Evolutionary conservation across 1,284 basidiomycete species (phyloP).

Genomic region (Stygiomarasmius scandens): DNA sequence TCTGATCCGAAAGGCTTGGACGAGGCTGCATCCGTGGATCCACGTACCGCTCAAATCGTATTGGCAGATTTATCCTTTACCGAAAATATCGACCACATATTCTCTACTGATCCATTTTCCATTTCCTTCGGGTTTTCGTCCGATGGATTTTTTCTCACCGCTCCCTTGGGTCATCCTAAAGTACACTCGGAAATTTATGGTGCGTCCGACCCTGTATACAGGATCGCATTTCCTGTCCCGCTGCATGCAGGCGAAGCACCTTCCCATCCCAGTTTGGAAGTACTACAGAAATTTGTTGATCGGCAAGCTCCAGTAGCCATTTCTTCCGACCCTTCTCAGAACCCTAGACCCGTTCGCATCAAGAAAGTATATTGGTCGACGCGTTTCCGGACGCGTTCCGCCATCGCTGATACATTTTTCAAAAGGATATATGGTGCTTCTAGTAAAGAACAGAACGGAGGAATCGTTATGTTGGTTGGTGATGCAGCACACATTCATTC

Average conservation of each 20-base stretch:
- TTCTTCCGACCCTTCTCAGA: slow-evolving; percentile 32
- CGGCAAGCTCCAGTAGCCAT: slow-evolving; percentile 29
- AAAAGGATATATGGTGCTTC: slow-evolving; percentile 22
- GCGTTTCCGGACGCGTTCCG: slow-evolving; percentile 37
- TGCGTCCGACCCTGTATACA: slow-evolving; percentile 22
- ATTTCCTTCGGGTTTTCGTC: slow-evolving; percentile 18
- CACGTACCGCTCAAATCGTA: slow-evolving; percentile 30
- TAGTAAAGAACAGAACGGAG: slow-evolving; percentile 16
- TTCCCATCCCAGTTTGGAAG: slow-evolving; percentile 30
- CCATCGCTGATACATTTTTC: slow-evolving; percentile 38
- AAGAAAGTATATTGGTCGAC: slow-evolving; percentile 37
- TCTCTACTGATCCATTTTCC: background rate
- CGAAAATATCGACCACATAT: background rate
- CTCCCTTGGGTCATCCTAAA: slow-evolving; percentile 25
- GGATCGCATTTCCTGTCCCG: slow-evolving; percentile 33
- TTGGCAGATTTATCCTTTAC: slow-evolving; percentile 39
- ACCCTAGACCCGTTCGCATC: slow-evolving; percentile 31
- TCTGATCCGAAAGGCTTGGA: slow-evolving; percentile 33
- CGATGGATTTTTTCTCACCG: slow-evolving; percentile 27
- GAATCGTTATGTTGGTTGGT: slow-evolving; percentile 40
- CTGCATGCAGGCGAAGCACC: slow-evolving; percentile 29
- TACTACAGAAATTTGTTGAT: slow-evolving; percentile 37
- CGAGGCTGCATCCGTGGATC: slow-evolving; percentile 19
- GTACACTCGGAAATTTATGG: background rate
- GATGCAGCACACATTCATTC: slow-evolving; percentile 49